Evolutionary conservation across 2,329 filamentous ascomycete genomes (phyloP).

Genomic region (Fusarium luffae): DNA sequence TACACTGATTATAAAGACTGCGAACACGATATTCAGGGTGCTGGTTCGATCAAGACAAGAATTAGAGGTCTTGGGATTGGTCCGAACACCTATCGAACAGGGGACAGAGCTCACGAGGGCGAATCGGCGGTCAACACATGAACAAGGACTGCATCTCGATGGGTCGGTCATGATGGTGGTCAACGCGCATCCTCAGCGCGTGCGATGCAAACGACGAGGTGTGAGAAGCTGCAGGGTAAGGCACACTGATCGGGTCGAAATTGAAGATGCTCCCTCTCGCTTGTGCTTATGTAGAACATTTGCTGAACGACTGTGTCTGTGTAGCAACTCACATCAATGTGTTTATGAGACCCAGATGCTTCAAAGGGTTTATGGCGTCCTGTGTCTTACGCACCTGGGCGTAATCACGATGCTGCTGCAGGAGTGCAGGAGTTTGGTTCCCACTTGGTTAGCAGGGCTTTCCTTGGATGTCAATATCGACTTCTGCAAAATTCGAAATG

Average conservation of each 20-base stretch:
- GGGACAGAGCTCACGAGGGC: conserved; percentile 21
- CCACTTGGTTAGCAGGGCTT: conserved; percentile 6
- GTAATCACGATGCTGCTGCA: background rate
- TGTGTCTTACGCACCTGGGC: conserved; percentile 9
- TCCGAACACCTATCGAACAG: conserved; percentile 15
- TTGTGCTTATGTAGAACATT: conserved; percentile 16
- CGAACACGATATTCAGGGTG: conserved; percentile 3
- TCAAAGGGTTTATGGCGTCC: conserved; percentile 9
- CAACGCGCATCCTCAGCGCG: conserved; percentile 30
- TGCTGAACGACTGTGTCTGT: conserved; percentile 7
- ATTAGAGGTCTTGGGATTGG: conserved; percentile 31
- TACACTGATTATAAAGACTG: background rate
- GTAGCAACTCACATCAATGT: conserved; percentile 7
- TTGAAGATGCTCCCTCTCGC: conserved; percentile 6
- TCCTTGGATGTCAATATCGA: conserved; percentile 4
- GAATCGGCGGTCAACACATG: conserved; percentile 43
- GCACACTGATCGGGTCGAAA: conserved; percentile 9
- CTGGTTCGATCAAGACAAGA: conserved; percentile 11
- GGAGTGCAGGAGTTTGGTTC: conserved; percentile 1
- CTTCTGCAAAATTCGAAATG: background rate
- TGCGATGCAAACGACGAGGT: conserved; percentile 19
- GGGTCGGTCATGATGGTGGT: conserved; percentile 28
- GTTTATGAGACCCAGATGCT: conserved; percentile 1
- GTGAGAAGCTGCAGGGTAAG: conserved; percentile 24
- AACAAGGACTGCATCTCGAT: conserved; percentile 37